Base-by-base conservation (phyloP, 495 filamentous ascomycete species). In the Neurospora africana region DNA sequence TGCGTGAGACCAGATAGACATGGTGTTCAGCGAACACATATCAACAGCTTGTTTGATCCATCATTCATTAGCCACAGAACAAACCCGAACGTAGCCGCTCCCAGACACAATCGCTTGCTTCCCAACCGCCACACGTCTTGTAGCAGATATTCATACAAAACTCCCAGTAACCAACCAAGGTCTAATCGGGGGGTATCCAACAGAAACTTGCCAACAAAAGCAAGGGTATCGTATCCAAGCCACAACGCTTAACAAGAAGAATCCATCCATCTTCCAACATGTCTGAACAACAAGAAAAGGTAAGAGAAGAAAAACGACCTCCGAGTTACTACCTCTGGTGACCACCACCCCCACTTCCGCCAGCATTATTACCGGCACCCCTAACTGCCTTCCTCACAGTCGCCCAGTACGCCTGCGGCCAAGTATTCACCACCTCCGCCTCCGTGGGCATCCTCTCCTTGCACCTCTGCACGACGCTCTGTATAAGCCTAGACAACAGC, bases 391-490 rank as follows among this genome's bases (percentile, higher is more conserved):
- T 84, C 80, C 82, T 89, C 80, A 86, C 90, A 72, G 82, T 83
- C 21, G 79, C 77, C 83, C 83, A 86, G 70, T 85, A 86, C 15
- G 81, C 84, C 37, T 79, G 74, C 2, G 93, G 91, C 91, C 93
- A 96, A 27, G 85, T 80, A 23, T 83, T 84, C 39, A 93, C 76
- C 72, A 82, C 75, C 74, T 97, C 93, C 68, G 86, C 87, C 68
- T 93, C 91, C 23, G 84, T 91, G 3, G 92, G 92, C 73, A 90
- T 82, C 40, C 87, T 86, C 53, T 88, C 90, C 72, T 87, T 84
- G 79, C 91, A 93, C 75, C 94, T 87, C 70, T 90, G 87, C 21
- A 93, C 89, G 17, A 96, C 92, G 71, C 91, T 93, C 72, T 87
- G 84, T 72, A 97, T 85, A 68, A 97, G 91, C 68, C 92, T 84